Conservation (phyloP, 257 asterid species). For the Cruciata laevipes region DNA sequence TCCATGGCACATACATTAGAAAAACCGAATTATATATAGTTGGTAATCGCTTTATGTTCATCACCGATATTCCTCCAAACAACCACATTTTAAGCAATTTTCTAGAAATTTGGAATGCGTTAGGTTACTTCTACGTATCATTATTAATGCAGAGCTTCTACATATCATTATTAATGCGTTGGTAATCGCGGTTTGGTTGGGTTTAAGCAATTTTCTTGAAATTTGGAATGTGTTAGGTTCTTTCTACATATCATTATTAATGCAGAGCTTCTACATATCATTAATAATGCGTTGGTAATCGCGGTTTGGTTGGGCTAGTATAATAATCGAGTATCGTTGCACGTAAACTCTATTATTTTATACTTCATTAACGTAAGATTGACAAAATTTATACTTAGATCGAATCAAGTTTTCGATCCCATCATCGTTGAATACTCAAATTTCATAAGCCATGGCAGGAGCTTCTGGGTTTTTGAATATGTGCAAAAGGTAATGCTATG, state of each 20-base stretch:
- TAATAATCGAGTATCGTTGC: too few species aligned
- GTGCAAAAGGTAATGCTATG: constrained; percentile 23
- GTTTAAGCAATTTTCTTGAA: not conserved
- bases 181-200: too few species aligned
- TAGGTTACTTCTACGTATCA: not conserved
- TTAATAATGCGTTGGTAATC: too few species aligned
- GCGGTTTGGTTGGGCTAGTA: not conserved
- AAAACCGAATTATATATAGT: too few species aligned
- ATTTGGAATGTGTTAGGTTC: not conserved
- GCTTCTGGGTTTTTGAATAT: constrained; percentile 21
- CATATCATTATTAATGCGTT: too few species aligned
- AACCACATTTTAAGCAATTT: not conserved
- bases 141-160: not conserved
- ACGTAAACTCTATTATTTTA: too few species aligned
- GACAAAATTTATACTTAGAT: not conserved
- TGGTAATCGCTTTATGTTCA: too few species aligned
- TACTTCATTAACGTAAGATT: not conserved
- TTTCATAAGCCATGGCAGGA: constrained; percentile 20
- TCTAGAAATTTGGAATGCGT: not conserved
- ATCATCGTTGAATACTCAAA: not conserved
- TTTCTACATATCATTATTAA: not conserved
- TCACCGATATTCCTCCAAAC: too few species aligned
- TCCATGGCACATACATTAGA: too few species aligned
- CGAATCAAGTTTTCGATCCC: not conserved
- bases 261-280: not conserved